Evolutionary conservation across 148 eudicot genomes (phyloP), one percentile per base, ranked within the genome.

Genomic region (Chenopodium quinoa): DNA sequence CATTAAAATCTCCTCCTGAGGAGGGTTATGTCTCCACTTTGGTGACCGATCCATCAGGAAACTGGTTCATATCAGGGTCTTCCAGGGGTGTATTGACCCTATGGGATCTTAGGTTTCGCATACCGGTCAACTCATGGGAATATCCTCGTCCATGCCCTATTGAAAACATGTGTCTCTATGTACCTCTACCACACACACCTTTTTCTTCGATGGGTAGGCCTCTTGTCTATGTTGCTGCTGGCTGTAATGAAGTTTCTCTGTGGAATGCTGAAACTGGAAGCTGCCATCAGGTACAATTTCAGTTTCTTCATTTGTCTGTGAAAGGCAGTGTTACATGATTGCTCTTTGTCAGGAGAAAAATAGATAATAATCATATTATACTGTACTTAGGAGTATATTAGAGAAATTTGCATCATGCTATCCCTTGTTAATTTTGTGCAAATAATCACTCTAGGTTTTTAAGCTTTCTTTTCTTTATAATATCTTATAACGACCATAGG

Each of bases 261-360:
- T 96, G 98, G 99, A 92, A 96, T 88, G 99, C 99, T 22, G 99
- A 96, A 89, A 92, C 93, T 81, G 98, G 99, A 67, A 92, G 98
- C 88, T 96, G 99, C 87, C 98, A 96, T 88, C 99, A 96, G 98
- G 98, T 93, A 82, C 25, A 76, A 40, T 40, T 79, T 66, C 67
- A n/a, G 75, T 63, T 69, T 60, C 78, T 44, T 52, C 56, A 34
- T 71, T 29, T 79, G 67, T 62, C n/a, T 62, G 12, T 73, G 7
- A 23, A 11, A 48, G 62, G 46, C 9, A 32, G 52, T 54, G 66
- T 69, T 34, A 27, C 52, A 52, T 69, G 46, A 34, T 37, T 37
- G 44, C 16, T 71, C 7, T 20, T 17, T 58, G 29, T 72, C n/a
- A 34, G 4, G 27, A 5, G 8, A 11, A 25, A 50, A 19, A 65